These are phyloP conservation scores for Creolimax fragrantissima DNA, from an alignment of 78 protist genomes.

Conservation along the genomic window DNA sequence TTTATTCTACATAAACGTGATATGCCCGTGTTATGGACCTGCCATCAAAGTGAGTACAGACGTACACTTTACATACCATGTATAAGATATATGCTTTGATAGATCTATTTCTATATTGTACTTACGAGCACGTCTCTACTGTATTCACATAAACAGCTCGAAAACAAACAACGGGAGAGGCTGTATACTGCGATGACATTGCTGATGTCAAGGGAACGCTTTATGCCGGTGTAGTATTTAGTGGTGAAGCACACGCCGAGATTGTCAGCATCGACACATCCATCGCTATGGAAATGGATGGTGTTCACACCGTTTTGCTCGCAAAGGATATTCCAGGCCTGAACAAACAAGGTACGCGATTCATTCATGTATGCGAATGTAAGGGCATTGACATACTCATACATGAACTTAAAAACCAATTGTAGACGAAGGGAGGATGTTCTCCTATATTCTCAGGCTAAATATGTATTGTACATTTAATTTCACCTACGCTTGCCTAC, in stretches of 20 bases:
- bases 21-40: too few species aligned
- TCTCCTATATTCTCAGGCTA: too few species aligned
- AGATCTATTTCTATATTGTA: too few species aligned
- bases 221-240: slow-evolving; percentile 49
- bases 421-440: too few species aligned
- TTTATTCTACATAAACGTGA: too few species aligned
- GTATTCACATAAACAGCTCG: slow-evolving; percentile 20
- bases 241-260: slow-evolving; percentile 36
- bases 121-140: too few species aligned
- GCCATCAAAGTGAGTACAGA: too few species aligned
- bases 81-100: too few species aligned
- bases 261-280: slow-evolving; percentile 14
- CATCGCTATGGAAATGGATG: slow-evolving; percentile 18
- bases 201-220: neutral
- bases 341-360: neutral
- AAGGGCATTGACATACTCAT: neutral
- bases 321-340: slow-evolving; percentile 58
- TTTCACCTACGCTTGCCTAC: too few species aligned
- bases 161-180: slow-evolving; percentile 70
- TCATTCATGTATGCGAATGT: neutral
- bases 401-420: neutral
- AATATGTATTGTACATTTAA: too few species aligned
- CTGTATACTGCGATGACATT: slow-evolving; percentile 62
- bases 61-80: too few species aligned
- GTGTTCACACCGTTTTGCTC: slow-evolving; percentile 42